A percentile compares a stretch with the other conserved stretches of the same genome.
Evolutionary conservation across 306 rosid genomes (phyloP).

Genomic region (Trifolium dubium): DNA sequence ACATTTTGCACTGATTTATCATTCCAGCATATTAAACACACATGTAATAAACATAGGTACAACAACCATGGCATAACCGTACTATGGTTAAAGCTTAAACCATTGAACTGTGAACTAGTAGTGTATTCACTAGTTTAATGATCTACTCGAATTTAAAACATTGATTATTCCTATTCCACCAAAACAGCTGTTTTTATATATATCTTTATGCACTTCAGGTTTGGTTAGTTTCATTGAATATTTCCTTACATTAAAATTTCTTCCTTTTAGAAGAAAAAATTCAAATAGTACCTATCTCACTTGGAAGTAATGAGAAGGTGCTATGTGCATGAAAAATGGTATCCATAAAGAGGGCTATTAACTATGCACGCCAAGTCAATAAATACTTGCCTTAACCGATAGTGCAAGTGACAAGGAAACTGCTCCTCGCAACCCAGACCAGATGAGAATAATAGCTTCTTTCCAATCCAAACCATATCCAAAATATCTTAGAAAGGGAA

Average conservation of each 20-base stretch:
- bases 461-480: slow-evolving; percentile 98
- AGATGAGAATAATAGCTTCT: slow-evolving; percentile 77
- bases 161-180: too few relatives aligned
- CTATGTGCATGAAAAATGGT: neutral
- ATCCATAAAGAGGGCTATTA: neutral
- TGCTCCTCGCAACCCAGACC: slow-evolving; percentile 99
- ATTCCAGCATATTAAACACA: neutral
- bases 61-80: neutral
- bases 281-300: slow-evolving; percentile 3
- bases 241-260: slow-evolving; percentile 12
- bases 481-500: slow-evolving; percentile 75
- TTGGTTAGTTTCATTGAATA: neutral
- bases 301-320: slow-evolving; percentile 32
- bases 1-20: neutral
- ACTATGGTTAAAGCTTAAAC: neutral
- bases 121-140: too few relatives aligned
- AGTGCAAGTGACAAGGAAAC: slow-evolving; percentile 90
- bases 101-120: neutral
- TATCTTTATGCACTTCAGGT: too few relatives aligned
- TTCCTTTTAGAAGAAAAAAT: slow-evolving; percentile 20
- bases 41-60: neutral
- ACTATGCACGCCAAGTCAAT: slow-evolving; percentile 9
- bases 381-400: slow-evolving; percentile 81
- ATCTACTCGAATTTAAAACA: too few relatives aligned
- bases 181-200: too few relatives aligned